Evolutionary conservation across 306 rosid species (phyloP), one percentile per base, ranked within the genome.

Genomic region (Chamaecrista fasciculata): DNA sequence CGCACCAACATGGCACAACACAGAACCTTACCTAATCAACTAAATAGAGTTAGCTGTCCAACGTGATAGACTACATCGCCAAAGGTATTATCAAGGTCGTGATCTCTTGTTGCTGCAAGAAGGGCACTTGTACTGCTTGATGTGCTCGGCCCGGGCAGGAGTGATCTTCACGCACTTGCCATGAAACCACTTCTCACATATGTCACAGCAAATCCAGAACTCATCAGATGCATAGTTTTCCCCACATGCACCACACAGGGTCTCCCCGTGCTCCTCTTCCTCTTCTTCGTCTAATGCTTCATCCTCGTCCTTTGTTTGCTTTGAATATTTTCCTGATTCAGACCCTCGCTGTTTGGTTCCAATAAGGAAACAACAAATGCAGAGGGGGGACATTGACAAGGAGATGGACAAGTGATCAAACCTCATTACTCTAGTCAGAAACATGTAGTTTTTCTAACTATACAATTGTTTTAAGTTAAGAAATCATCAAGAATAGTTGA

Each of bases 81-180:
- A n/a, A n/a, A n/a, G n/a, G n/a, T n/a, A n/a, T n/a, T 78, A 57
- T 87, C 85, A 90, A 59, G 86, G 81, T 11, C 89, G 81, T 2
- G 36, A 25, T 57, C 80, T 69, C 77, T 79, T 79, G 8, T 57
- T 74, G 80, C 75, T 74, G 83, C 83, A 79, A 14, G 80, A 52
- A 24, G 83, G 83, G 57, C 83, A 79, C 77, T 79, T 74, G 24
- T 79, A 79, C 11, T 79, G 77, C 66, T 79, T 79, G 53, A 79
- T 74, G 77, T 79, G 83, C 69, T 70, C 74, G 0, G 83, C 83
- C 29, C 74, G 23, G 19, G 80, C 80, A 18, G 76, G 77, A 56
- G 80, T 79, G 74, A 79, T 69, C 74, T 79, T 79, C 74, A 79
- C 83, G 31, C 83, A 79, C 47, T 79, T 79, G 8, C 83, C 83